These are phyloP conservation scores for Exophiala sp. DNA, from an alignment of 2,329 filamentous ascomycete species.

Conservation along the genomic window DNA sequence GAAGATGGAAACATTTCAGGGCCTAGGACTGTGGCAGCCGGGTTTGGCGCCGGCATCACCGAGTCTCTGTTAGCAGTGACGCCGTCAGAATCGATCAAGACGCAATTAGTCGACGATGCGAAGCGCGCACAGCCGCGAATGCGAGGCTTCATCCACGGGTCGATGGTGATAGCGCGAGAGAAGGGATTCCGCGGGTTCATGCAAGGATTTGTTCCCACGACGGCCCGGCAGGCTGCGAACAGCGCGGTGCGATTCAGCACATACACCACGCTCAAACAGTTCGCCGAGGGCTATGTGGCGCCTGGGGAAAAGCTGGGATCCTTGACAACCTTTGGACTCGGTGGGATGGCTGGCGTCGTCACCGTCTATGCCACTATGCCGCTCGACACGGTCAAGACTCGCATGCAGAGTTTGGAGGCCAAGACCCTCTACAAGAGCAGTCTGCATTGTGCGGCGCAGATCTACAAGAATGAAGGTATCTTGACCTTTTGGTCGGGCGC, in stretches of 20 bases:
- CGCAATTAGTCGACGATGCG: constrained; percentile 93
- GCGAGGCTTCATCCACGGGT: constrained; percentile 86
- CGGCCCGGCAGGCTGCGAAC: constrained; percentile 89
- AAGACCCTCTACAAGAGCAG: constrained; percentile 76
- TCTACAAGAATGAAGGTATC: constrained; percentile 83
- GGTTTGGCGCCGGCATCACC: constrained; percentile 89
- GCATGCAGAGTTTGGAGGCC: constrained; percentile 95
- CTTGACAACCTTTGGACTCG: constrained; percentile 82
- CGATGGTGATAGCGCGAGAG: constrained; percentile 78
- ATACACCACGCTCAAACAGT: constrained; percentile 84
- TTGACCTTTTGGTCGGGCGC: constrained; percentile 93
- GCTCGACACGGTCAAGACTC: constrained; percentile 91
- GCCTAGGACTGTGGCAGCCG: constrained; percentile 82
- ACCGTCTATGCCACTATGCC: constrained; percentile 69
- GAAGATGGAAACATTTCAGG: constrained; percentile 82
- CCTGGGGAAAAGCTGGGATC: constrained; percentile 92
- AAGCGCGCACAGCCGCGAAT: constrained; percentile 80
- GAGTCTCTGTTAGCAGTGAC: constrained; percentile 92
- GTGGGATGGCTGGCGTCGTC: constrained; percentile 79
- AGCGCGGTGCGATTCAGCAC: constrained; percentile 84
- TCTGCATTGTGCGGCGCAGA: constrained; percentile 71
- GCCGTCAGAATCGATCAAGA: constrained; percentile 97
- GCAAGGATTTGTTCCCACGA: constrained; percentile 93
- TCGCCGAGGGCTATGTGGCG: constrained; percentile 84
- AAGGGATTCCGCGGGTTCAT: constrained; percentile 89